Evolutionary conservation across 2,329 filamentous ascomycete genomes (phyloP).

Genomic region (Diaporthe citrichinensis): DNA sequence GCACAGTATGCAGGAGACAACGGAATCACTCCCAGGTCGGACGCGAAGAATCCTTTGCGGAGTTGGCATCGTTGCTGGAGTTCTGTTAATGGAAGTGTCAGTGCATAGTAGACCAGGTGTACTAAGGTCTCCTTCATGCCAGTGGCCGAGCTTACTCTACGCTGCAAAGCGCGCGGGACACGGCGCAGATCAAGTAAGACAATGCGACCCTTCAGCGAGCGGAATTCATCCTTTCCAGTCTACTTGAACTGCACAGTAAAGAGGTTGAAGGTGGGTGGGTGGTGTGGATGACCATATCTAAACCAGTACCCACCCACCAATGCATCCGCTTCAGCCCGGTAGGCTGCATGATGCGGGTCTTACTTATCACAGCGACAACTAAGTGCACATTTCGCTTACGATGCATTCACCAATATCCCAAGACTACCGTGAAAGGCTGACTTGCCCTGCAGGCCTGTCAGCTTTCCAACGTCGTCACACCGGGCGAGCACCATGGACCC

Average conservation of each 20-base stretch:
- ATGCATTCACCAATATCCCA: background rate
- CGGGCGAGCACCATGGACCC: background rate
- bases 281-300: background rate
- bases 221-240: background rate
- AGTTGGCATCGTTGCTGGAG: background rate
- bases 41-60: background rate
- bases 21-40: background rate
- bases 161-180: background rate
- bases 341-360: constrained; percentile 28
- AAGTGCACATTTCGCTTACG: constrained; percentile 22
- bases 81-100: background rate
- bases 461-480: background rate
- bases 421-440: background rate
- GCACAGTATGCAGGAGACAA: background rate
- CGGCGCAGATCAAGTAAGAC: background rate
- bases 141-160: background rate
- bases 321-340: constrained; percentile 14
- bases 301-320: background rate
- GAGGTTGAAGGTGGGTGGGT: background rate
- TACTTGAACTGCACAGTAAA: background rate
- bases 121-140: background rate
- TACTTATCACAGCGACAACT: background rate
- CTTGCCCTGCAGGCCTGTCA: background rate
- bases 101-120: background rate
- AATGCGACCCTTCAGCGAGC: background rate